Evolutionary conservation across 371 early-diverging fungal species (phyloP).

Genomic region (Actinomucor elegans): DNA sequence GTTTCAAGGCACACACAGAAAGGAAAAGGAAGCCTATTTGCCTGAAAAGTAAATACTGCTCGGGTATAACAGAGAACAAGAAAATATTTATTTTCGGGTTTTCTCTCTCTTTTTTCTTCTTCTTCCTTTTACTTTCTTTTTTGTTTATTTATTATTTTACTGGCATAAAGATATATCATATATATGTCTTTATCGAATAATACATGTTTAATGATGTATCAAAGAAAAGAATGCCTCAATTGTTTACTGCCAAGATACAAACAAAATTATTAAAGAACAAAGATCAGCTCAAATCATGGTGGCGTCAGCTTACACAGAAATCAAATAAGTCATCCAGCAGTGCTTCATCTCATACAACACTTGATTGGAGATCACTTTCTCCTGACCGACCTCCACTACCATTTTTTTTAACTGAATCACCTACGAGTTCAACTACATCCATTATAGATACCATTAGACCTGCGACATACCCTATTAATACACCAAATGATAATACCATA

Average conservation of each 20-base stretch:
- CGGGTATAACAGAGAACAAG: slow-evolving; percentile 12
- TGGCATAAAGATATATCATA: too few species aligned
- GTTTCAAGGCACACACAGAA: background rate
- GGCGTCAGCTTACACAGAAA: slow-evolving; percentile 12
- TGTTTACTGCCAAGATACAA: background rate
- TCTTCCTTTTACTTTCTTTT: slow-evolving; percentile 1
- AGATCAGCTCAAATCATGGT: slow-evolving; percentile 18
- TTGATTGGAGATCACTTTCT: slow-evolving; percentile 29
- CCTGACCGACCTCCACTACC: slow-evolving; percentile 27
- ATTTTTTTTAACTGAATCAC: slow-evolving; percentile 12
- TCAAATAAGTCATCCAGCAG: background rate
- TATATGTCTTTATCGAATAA: too few species aligned
- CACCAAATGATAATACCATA: background rate
- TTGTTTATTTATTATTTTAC: too few species aligned
- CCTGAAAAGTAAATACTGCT: slow-evolving; percentile 24
- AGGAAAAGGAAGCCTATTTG: slow-evolving; percentile 4
- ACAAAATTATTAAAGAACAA: slow-evolving; percentile 10
- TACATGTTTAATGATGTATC: background rate
- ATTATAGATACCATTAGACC: background rate
- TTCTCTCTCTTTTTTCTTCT: slow-evolving; percentile 4
- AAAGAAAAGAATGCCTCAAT: slow-evolving; percentile 11
- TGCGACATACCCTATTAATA: background rate
- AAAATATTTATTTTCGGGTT: background rate
- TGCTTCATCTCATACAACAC: slow-evolving; percentile 10
- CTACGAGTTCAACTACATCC: slow-evolving; percentile 2